phyloP scores from a whole-genome alignment of 805 yeast species.

The Groenewaldozyma tartarivorans region DNA sequence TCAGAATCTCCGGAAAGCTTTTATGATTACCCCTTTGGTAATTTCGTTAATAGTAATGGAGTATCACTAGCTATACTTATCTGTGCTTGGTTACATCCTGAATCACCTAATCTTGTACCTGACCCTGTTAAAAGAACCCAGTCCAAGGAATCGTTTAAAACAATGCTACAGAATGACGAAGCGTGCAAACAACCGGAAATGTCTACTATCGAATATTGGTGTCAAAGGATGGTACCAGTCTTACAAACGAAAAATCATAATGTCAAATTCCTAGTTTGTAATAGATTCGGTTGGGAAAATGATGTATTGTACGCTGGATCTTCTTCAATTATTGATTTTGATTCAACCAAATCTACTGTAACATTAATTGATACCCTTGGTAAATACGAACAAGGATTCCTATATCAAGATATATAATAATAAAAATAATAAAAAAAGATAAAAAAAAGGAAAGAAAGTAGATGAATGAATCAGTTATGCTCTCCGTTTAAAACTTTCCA shows the following conservation, averaged over 20 bases:
- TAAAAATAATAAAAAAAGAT: slow-evolving; percentile 1
- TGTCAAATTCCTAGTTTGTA: slow-evolving; percentile 45
- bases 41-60: slow-evolving; percentile 36
- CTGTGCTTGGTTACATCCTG: slow-evolving; percentile 67
- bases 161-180: too few relatives aligned
- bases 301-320: slow-evolving; percentile 24
- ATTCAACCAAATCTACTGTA: background rate
- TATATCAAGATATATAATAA: background rate
- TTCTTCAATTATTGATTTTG: slow-evolving; percentile 6
- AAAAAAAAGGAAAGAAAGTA: slow-evolving; percentile 4
- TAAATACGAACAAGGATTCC: background rate
- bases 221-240: slow-evolving; percentile 57
- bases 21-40: slow-evolving; percentile 60
- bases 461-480: too few relatives aligned
- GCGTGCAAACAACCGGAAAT: too few relatives aligned
- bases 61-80: slow-evolving; percentile 61
- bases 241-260: slow-evolving; percentile 25
- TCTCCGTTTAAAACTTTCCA: slow-evolving; percentile 60
- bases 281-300: slow-evolving; percentile 72
- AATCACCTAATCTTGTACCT: slow-evolving; percentile 8
- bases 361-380: background rate
- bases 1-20: slow-evolving; percentile 76
- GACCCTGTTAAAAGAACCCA: slow-evolving; percentile 9
- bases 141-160: slow-evolving; percentile 18
- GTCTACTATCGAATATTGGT: slow-evolving; percentile 62